Evolutionary conservation across 495 filamentous ascomycete genomes (phyloP), one percentile per base, ranked within the genome.

Genomic region (Penicillium canescens): DNA sequence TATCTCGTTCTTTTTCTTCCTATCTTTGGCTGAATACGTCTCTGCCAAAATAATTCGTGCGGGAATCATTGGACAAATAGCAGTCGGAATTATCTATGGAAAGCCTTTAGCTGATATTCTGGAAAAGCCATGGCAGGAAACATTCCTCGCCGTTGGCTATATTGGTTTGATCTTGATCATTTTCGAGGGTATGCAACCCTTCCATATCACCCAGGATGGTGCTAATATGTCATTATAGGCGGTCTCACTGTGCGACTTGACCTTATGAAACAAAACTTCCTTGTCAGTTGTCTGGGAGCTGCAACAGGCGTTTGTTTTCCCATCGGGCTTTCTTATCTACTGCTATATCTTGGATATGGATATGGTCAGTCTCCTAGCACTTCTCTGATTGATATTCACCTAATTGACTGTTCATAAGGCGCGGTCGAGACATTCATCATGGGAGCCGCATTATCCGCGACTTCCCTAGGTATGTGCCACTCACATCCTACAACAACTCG

Each of bases 401-500:
- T 57, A 50, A 54, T 16, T 31, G 28, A 31, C 9, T 10, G 9
- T 44, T 9, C 14, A 11, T 5, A n/a, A 70, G 67, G 65, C 4
- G 60, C 67, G 6, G 69, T 72, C 13, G 69, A 72, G 43, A 72
- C 69, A 1, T 72, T 72, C 48, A 72, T 72, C 12, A 66, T 72
- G 16, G 69, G 69, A 6, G 56, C 65, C 0, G 59, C 66, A 8
- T 56, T 72, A n/a, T 72, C 66, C 1, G 65, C 69, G 1, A 72
- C 69, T 13, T 72, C 67, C 14, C 47, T 72, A 8, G 69, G 69
- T 67, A 62, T 46, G 33, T 31, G 28, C 28, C 28, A 31, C 1
- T 9, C 28, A 31, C 28, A 0, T 31, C 2, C 7, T 6, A 31
- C 9, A 2, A 9, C 0, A 2, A 31, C 9, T 31, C 18, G 18